These are phyloP conservation scores for Rhytidhysteron rufulum DNA, from an alignment of 2,329 filamentous ascomycete species.

Conservation along the genomic window DNA sequence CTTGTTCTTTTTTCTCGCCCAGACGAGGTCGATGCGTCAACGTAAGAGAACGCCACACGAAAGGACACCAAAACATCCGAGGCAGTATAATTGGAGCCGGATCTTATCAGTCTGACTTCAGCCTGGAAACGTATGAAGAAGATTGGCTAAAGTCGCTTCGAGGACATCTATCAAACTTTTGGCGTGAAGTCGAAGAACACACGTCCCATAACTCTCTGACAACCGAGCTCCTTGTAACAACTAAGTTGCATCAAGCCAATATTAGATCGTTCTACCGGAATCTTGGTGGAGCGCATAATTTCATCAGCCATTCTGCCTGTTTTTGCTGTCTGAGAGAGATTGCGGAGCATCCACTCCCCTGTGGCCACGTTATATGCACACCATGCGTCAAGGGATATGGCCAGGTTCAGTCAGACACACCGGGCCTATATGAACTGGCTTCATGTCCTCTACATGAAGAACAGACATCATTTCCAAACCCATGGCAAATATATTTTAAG, in stretches of 20 bases:
- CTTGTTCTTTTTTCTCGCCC: slow-evolving; percentile 41
- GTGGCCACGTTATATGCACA: slow-evolving; percentile 46
- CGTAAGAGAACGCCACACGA: slow-evolving; percentile 33
- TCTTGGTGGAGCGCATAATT: slow-evolving; percentile 9
- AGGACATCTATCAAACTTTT: slow-evolving; percentile 22
- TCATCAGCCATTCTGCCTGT: slow-evolving; percentile 44
- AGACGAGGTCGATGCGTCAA: slow-evolving; percentile 33
- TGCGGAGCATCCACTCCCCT: slow-evolving; percentile 43
- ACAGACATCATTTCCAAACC: slow-evolving; percentile 5
- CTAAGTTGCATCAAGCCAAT: slow-evolving; percentile 22
- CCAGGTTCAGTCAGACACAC: not conserved
- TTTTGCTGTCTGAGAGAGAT: slow-evolving; percentile 45
- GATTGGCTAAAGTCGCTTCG: slow-evolving; percentile 13
- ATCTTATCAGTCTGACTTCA: slow-evolving; percentile 37
- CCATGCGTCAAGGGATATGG: slow-evolving; percentile 37
- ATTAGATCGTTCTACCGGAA: slow-evolving; percentile 33
- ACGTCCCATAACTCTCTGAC: too few species aligned
- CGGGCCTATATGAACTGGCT: slow-evolving; percentile 16
- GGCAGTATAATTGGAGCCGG: slow-evolving; percentile 44
- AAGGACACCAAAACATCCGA: slow-evolving; percentile 44
- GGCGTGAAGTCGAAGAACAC: slow-evolving; percentile 13
- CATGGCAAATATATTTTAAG: slow-evolving; percentile 26
- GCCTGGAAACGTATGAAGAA: slow-evolving; percentile 15
- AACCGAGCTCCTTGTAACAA: too few species aligned
- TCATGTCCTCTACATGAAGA: slow-evolving; percentile 24